Base-by-base conservation (phyloP, 208 protist species). In the Trichomonas gallinae region DNA sequence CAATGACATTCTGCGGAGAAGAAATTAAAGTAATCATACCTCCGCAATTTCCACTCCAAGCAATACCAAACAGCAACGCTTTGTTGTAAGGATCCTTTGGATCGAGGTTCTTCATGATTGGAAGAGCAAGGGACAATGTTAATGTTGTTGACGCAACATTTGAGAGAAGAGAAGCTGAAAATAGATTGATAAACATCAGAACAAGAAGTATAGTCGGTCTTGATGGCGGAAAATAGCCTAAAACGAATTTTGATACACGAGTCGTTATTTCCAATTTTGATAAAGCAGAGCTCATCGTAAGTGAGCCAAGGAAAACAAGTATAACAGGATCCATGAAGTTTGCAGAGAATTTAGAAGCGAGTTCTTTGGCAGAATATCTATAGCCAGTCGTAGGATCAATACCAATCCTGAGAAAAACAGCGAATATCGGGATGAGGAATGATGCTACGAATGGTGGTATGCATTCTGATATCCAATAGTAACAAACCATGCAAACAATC, bases 1-100 rank as follows among this genome's bases (percentile, higher is more conserved):
- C 87, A 51, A 93, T 93, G 17, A 93, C 87, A 93, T 93, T 93
- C 36, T 93, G 87, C 15, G 87, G 87, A 17, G 87, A 93, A 38
- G 87, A 42, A 38, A 93, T 93, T 26, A 44, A n/a, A 26, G 87
- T 93, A 34, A 44, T 42, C 44, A 42, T 34, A 4, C 87, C 87
- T 40, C 44, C 87, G 31, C 87, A 93, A 44, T 93, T 93, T 38
- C 87, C 87, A 40, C 87, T 93, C 87, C 87, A 93, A 6, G 87
- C 87, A 6, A 93, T 93, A 15, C 87, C 87, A 38, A 93, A 93
- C 3, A 93, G 26, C 0, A 93, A 34, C 0, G 87, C 87, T 93
- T 93, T 93, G 21, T 48, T 93, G 31, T 48, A 93, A 10, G 87
- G 87, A 93, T 93, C 87, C 13, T 34, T 38, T 51, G 87, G 87